Evolutionary conservation across 2,329 filamentous ascomycete species (phyloP), one percentile per base, ranked within the genome.

Genomic region (Fusarium agapanthi): DNA sequence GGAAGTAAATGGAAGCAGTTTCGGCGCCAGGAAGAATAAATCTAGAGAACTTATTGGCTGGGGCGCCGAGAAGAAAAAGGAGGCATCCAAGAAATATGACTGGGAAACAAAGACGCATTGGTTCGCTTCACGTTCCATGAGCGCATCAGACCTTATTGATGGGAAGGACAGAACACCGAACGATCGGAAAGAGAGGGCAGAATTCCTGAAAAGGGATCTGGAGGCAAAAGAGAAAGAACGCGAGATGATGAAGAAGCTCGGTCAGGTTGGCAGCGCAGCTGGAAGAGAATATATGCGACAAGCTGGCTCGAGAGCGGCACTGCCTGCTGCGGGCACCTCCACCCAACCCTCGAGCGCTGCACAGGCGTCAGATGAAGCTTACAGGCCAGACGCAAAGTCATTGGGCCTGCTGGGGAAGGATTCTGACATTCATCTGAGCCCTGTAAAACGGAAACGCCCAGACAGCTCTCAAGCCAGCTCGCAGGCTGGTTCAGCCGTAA

Each of bases 1-100:
- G 85, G 95, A 97, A 78, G 87, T 98, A 68, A 97, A 95, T 78
- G 88, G 87, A 18, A 92, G 91, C 81, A 88, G 87, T 26, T 88
- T 84, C 50, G 82, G 83, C 9, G 75, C 53, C 65, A 76, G 74
- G 62, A 79, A 64, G 63, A 71, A 80, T 55, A 81, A 80, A 58
- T 74, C 62, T 78, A 81, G 48, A 77, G 81, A 67, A 57, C 44
- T 47, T 12, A 61, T 43, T 37, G 24, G 41, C 13, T 74, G 64
- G 56, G 55, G 71, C 40, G 61, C 57, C 32, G 59, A 73, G 40
- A 73, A 75, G 60, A 72, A 70, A 56, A 38, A 62, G 47, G 67
- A 58, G 54, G 40, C 40, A 53, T 48, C 28, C 70, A 77, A 40
- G 74, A 71, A 84, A 77, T 90, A 90, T 76, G 89, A 93, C 79